Evolutionary conservation across 805 yeast species (phyloP).

Genomic region (Saturnispora halmiae): DNA sequence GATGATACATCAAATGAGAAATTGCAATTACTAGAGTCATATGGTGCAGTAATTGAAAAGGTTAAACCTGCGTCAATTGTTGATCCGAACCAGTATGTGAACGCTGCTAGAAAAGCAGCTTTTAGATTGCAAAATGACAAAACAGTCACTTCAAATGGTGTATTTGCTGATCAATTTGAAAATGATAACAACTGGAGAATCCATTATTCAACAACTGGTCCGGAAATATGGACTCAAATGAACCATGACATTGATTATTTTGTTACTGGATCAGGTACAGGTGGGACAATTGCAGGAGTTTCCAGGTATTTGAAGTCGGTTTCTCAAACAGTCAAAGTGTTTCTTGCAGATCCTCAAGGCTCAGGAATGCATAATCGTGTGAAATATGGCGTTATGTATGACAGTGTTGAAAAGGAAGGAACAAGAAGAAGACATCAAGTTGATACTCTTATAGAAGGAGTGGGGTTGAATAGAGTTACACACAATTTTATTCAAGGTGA

Average conservation of each 20-base stretch:
- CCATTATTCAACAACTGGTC: conserved; percentile 81
- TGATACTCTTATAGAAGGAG: conserved; percentile 89
- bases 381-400: conserved; percentile 90
- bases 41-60: conserved; percentile 77
- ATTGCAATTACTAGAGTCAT: conserved; percentile 53
- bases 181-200: conserved; percentile 83
- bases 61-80: conserved; percentile 94
- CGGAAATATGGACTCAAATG: conserved; percentile 79
- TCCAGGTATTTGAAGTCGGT: conserved; percentile 58
- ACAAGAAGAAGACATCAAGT: conserved; percentile 93
- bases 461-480: conserved; percentile 83
- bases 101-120: conserved; percentile 69
- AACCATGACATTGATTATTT: conserved; percentile 59
- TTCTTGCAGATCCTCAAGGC: conserved; percentile 94
- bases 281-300: conserved; percentile 94
- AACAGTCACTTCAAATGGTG: conserved; percentile 40
- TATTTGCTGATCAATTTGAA: conserved; percentile 94
- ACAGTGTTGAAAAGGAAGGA: conserved; percentile 81
- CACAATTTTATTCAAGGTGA: conserved; percentile 71
- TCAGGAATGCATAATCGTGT: conserved; percentile 82
- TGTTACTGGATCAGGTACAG: conserved; percentile 92
- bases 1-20: conserved; percentile 89
- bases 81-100: conserved; percentile 88
- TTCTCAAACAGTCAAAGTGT: conserved; percentile 35
- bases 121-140: conserved; percentile 35